These are phyloP conservation scores for Gomphus bonarii DNA, from an alignment of 1,284 basidiomycete species.

Conservation along the genomic window DNA sequence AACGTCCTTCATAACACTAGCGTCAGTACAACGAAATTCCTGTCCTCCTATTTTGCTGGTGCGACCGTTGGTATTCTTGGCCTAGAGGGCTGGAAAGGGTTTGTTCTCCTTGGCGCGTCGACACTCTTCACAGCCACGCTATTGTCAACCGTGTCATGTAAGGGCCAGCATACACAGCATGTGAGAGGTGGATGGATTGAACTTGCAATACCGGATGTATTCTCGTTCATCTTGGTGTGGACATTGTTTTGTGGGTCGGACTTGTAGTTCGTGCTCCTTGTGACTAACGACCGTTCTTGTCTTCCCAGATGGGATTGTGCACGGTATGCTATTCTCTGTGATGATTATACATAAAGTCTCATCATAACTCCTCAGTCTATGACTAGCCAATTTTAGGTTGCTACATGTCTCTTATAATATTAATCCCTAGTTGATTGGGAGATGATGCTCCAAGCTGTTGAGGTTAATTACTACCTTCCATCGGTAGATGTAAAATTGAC, in stretches of 20 bases:
- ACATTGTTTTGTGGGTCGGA: conserved; percentile 76
- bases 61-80: conserved; percentile 80
- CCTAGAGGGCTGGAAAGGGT: conserved; percentile 73
- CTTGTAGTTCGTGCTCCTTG: background rate
- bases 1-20: conserved; percentile 64
- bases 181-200: conserved; percentile 52
- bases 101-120: conserved; percentile 63
- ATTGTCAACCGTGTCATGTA: conserved; percentile 62
- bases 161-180: conserved; percentile 47
- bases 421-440: no score
- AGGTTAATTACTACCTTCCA: no score
- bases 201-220: conserved; percentile 67
- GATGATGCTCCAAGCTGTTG: no score
- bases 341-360: conserved; percentile 1
- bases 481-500: no score
- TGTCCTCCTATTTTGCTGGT: conserved; percentile 75
- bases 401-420: background rate
- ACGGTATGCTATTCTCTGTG: conserved; percentile 23
- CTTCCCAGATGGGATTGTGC: conserved; percentile 30
- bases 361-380: conserved; percentile 13
- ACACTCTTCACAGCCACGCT: conserved; percentile 56
- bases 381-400: conserved; percentile 5
- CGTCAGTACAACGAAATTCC: conserved; percentile 53
- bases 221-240: conserved; percentile 83
- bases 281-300: background rate